Percentiles rank a stretch among this genome's conserved stretches.
Evolutionary conservation across 2,329 filamentous ascomycete species (phyloP).

Genomic region (Cadophora sp.): DNA sequence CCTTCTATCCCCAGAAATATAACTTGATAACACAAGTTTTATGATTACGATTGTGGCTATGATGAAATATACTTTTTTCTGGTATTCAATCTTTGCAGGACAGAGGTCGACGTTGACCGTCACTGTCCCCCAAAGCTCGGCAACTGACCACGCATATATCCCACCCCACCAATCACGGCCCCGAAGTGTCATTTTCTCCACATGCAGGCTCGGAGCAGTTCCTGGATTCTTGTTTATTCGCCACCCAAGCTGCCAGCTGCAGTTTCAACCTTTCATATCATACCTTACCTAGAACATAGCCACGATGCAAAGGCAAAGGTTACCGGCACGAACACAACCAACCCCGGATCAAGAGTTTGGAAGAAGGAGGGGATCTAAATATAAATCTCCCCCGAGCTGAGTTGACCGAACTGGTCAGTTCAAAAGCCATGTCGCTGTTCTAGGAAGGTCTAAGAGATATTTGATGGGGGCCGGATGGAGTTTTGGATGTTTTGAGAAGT

Average conservation of each 20-base stretch:
- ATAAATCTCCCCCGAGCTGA: neutral
- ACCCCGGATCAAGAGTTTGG: no score
- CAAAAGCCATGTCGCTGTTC: neutral
- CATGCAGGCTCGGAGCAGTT: neutral
- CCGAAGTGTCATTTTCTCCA: neutral
- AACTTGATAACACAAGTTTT: no score
- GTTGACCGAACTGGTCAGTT: neutral
- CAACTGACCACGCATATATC: neutral
- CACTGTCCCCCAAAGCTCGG: no score
- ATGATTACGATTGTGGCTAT: no score
- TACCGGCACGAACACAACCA: no score
- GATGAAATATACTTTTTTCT: no score
- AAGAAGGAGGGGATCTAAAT: neutral
- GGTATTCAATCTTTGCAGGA: no score
- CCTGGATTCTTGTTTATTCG: neutral
- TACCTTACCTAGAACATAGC: no score
- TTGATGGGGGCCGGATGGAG: neutral
- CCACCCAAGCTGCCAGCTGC: neutral
- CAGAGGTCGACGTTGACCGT: no score
- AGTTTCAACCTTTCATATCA: neutral
- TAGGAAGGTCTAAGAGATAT: conserved; percentile 8
- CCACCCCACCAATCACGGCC: neutral
- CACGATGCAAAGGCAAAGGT: neutral
- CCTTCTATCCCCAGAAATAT: no score
- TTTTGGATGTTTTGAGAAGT: neutral